A percentile compares a stretch with the other conserved stretches of the same genome.
These are phyloP conservation scores for Tylopilus subfusipes DNA, from an alignment of 768 basidiomycete genomes.

Conservation along the genomic window DNA sequence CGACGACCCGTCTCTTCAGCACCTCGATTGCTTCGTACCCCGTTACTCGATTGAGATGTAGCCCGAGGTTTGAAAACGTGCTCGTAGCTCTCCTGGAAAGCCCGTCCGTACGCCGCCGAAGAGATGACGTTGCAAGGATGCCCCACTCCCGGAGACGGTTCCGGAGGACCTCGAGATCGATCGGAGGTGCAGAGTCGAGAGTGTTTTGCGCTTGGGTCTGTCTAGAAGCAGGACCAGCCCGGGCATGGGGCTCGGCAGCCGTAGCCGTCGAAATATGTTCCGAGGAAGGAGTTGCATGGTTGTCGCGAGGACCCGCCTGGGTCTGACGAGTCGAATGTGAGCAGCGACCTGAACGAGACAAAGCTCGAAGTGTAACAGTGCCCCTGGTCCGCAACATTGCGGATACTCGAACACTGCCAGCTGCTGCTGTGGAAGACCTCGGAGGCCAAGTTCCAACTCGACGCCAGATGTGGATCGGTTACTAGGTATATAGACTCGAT, in stretches of 20 bases:
- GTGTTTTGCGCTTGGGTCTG: conserved; percentile 1
- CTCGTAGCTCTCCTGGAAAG: conserved; percentile 55
- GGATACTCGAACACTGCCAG: not conserved
- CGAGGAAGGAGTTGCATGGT: conserved; percentile 4
- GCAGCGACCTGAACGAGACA: conserved; percentile 12
- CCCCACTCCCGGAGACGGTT: conserved; percentile 46
- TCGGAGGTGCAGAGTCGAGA: not conserved
- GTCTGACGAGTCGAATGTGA: conserved; percentile 7
- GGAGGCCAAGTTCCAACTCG: not conserved
- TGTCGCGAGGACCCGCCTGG: not conserved
- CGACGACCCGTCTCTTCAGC: conserved; percentile 71
- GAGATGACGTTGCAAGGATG: conserved; percentile 28
- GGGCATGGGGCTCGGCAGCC: not conserved
- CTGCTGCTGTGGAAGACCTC: not conserved
- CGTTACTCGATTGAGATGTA: conserved; percentile 79
- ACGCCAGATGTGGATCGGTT: not conserved
- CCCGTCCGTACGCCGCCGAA: conserved; percentile 51
- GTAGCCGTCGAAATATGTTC: not conserved
- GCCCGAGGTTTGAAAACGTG: conserved; percentile 70
- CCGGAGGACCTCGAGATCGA: conserved; percentile 35
- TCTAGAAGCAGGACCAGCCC: not conserved
- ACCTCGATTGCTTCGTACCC: conserved; percentile 90
- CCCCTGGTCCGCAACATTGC: conserved; percentile 20
- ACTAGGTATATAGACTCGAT: not conserved
- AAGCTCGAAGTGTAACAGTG: conserved; percentile 4